phyloP scores from a whole-genome alignment of 305 asterid species.

The Solanum hybrid region DNA sequence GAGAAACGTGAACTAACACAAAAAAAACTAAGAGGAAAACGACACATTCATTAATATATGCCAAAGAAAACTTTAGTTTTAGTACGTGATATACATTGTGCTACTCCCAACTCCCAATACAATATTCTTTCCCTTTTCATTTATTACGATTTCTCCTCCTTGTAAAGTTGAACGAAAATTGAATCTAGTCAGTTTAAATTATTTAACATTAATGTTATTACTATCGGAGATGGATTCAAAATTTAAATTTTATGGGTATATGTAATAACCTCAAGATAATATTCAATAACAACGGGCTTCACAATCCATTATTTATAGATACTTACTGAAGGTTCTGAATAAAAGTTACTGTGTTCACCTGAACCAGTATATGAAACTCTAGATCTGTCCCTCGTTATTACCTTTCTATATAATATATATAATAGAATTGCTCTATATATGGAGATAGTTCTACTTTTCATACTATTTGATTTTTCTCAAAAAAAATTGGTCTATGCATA shows the following conservation, averaged over 20 bases:
- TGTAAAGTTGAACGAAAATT: background rate
- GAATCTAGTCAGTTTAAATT: background rate
- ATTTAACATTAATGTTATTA: background rate
- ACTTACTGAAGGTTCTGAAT: background rate
- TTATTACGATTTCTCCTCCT: background rate
- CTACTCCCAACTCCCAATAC: constrained; percentile 1
- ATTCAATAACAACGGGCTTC: background rate
- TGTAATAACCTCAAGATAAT: background rate
- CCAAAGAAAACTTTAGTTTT: background rate
- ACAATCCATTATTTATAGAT: background rate
- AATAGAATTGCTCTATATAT: background rate
- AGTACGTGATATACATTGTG: background rate
- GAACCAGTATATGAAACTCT: background rate
- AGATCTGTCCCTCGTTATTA: background rate
- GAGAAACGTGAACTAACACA: background rate
- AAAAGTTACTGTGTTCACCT: background rate
- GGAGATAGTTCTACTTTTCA: background rate
- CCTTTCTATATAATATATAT: background rate
- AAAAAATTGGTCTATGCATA: background rate
- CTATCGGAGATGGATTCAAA: background rate
- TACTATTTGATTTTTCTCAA: background rate
- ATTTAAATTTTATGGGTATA: background rate
- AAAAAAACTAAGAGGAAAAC: background rate
- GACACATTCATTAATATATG: background rate
- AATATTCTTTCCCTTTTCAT: background rate